Base-by-base conservation (phyloP, 768 basidiomycete species). In the Porphyrellus cyaneotinctus region DNA sequence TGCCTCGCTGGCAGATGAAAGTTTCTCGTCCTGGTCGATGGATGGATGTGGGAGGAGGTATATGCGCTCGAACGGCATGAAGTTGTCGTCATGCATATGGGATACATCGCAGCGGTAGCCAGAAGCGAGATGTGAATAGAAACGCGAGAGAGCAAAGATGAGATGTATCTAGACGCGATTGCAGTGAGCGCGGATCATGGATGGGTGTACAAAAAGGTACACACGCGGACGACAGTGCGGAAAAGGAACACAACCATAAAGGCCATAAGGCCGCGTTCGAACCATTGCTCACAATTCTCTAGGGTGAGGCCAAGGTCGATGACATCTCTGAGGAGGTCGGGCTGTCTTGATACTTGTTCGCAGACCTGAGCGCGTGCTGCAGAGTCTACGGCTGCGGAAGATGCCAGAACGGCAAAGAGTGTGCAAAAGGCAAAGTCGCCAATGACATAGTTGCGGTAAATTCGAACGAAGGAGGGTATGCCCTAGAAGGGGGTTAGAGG, bases 211-310 rank as follows among this genome's bases (percentile, higher is more conserved):
- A 31, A 26, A 41, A 13, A 45, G 56, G 36, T 43, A 75, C 84
- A 68, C 65, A 90, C 88, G 58, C 87, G 75, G 47, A 88, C 67
- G 59, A 87, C 76, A 50, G 85, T 78, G 54, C 87, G 64, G 32
- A 88, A 70, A 41, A 81, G 74, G 70, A 86, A 77, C 39, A 82
- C 65, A 2, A 75, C 81, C 43, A 88, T 71, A 31, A 81, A 74
- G 0, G 74, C 83, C 53, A 86, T 65, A 30, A 84, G 76, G 9
- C 80, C 85, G 36, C 82, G 76, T 64, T 85, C 87, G 43, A 89
- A 77, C 85, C 85, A 88, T 52, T 78, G 76, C 63, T 91, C 89
- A 64, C 90, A 91, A 58, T 89, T 88, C 69, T 91, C 88, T 38
- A 87, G 69, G 60, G 78, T 87, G 60, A 91, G 74, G 0, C 88